A percentile compares a stretch with the other conserved stretches of the same genome.
Evolutionary conservation across 176 grass and related monocot species (phyloP).

Genomic region (Eleusine coracana): DNA sequence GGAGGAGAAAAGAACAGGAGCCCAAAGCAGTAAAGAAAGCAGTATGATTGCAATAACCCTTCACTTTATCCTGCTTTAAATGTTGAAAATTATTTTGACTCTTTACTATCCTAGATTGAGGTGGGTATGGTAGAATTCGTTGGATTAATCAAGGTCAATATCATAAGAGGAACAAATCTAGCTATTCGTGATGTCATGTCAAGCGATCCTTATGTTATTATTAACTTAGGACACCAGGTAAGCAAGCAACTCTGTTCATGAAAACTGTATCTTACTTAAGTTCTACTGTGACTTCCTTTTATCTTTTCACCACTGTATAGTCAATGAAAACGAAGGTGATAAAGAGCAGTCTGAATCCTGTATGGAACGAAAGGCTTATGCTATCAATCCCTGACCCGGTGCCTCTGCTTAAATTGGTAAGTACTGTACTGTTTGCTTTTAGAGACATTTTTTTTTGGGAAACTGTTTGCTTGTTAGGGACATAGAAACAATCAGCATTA

Average conservation of each 20-base stretch:
- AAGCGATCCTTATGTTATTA: slow-evolving; percentile 92
- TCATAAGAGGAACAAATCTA: slow-evolving; percentile 86
- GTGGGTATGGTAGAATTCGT: slow-evolving; percentile 97
- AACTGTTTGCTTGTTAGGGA: not conserved
- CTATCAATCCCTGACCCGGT: slow-evolving; percentile 80
- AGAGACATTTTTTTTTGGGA: no score
- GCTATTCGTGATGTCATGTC: slow-evolving; percentile 88
- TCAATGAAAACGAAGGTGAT: slow-evolving; percentile 94
- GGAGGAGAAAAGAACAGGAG: slow-evolving; percentile 84
- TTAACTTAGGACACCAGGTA: slow-evolving; percentile 92
- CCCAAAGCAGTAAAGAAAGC: slow-evolving; percentile 74
- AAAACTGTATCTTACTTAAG: not conserved
- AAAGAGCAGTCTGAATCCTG: slow-evolving; percentile 85
- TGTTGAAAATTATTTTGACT: slow-evolving; percentile 16
- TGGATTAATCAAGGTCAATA: slow-evolving; percentile 83
- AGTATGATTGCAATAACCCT: slow-evolving; percentile 26
- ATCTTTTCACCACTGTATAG: slow-evolving; percentile 59
- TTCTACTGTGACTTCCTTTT: slow-evolving; percentile 19
- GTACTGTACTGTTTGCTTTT: no score
- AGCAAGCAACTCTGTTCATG: slow-evolving; percentile 21
- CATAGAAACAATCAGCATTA: not conserved
- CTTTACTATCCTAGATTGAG: slow-evolving; percentile 49
- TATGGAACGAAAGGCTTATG: slow-evolving; percentile 91
- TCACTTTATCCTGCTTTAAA: slow-evolving; percentile 1
- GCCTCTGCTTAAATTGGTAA: slow-evolving; percentile 80